Base-by-base conservation (phyloP, 2,329 filamentous ascomycete species). In the Trichophyton rubrum region DNA sequence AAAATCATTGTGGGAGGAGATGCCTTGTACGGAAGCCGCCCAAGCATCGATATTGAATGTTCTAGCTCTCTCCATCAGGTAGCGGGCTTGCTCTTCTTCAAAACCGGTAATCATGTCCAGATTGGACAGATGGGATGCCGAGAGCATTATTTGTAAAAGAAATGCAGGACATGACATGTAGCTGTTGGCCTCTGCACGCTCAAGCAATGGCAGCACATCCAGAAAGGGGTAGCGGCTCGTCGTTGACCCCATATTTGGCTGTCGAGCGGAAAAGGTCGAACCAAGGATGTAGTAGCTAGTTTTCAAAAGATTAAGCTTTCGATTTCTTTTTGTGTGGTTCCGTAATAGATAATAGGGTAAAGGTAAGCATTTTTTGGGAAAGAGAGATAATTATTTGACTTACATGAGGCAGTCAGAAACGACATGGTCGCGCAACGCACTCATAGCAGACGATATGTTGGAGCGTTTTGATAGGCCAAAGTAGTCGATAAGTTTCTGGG, bases 401-500 rank as follows among this genome's bases (percentile, higher is more conserved):
- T 64, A 30, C 60, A 62, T 15, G 63, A 33, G 33, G 59, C 38
- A 38, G 20, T 55, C 68, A 61, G 59, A 72, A 69, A 30, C 77
- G 69, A 57, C 59, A 58, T 61, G 58, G 7, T 58, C 55, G 35
- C 45, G 60, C 20, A 61, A 43, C 41, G 33, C 30, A 38, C 56
- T 38, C 56, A 61, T 59, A 15, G 20, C 45, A 27, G 45, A 51
- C 20, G 11, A 15, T 27, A 33, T 9, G 9, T 27, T 22, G 1
- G 56, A 51, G 35, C 15, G 20, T 11, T 22, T 58, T 7, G 55
- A 40, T 9, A 58, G 20, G 24, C 53, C 49, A 38, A 57, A 57
- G 9, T 47, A 30, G 47, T 60, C 53, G 20, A 81, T 71, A 22
- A 81, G 69, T 59, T 72, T 74, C 63, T 76, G 75, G n/a, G 78